Base-by-base conservation (phyloP, 108 stramenopile genomes). In the Licmophora abbreviata region DNA sequence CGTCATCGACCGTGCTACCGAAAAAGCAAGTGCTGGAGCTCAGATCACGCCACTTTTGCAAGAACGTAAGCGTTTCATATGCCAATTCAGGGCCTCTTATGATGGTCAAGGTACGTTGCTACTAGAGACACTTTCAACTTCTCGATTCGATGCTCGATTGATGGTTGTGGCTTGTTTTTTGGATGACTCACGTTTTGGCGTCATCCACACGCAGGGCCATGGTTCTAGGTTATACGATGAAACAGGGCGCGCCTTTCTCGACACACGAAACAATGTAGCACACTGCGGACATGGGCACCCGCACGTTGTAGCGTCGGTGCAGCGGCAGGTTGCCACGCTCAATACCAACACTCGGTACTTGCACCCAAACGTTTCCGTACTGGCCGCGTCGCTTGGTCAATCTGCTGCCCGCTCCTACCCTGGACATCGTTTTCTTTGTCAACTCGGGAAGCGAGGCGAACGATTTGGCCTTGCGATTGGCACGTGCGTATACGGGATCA, bases 371-470 rank as follows among this genome's bases (percentile, higher is more conserved):
- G 73, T 68, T 20, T 76, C 66, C 21, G 45, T 59, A 4, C 63
- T 90, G 52, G 88, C 86, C 5, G 41, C 75, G 36, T 67, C 74
- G 25, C n/a, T 57, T 97, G 5, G 50, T 43, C 17, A 49, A 55
- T 32, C 51, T 69, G 0, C 48, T 91, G 3, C 85, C 93, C 9
- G 59, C 68, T 31, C 60, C 76, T n/a, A n/a, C n/a, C n/a, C 64
- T 89, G 38, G 59, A 76, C 44, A 60, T 69, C 10, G 90, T 95
- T 5, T 94, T 89, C 44, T 88, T 97, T 57, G 95, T 96, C 41
- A 96, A 96, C 62, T 85, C 82, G 25, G 97, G 97, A 0, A 87
- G 74, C 42, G 97, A 98, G 69, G 97, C 97, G 14, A 98, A 98
- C 67, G 97, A 98, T 61, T 73, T 98, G 51, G 97, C 97, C 12